Evolutionary conservation across 306 rosid species (phyloP).

Genomic region (Cicer bijugum): DNA sequence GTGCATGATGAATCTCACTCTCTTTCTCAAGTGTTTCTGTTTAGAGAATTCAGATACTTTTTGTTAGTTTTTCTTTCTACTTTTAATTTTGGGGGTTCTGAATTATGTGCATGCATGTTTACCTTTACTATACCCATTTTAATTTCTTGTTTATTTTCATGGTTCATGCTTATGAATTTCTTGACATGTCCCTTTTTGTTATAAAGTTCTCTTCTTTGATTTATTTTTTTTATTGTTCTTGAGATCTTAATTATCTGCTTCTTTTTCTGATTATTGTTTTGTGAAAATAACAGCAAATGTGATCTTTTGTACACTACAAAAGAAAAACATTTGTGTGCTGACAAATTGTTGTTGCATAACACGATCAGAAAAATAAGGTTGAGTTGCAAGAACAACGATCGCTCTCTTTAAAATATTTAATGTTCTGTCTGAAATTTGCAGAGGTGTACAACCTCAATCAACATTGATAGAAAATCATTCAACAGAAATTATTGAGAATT

Average conservation of each 20-base stretch:
- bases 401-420: too few species aligned
- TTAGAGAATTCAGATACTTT: slow-evolving; percentile 26
- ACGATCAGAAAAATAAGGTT: too few species aligned
- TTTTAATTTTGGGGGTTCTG: neutral
- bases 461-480: too few species aligned
- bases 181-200: slow-evolving; percentile 5
- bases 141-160: slow-evolving; percentile 31
- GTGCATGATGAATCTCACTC: slow-evolving; percentile 41
- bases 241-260: slow-evolving; percentile 28
- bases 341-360: too few species aligned
- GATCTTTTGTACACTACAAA: neutral
- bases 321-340: too few species aligned
- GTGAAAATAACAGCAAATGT: slow-evolving; percentile 24
- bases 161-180: slow-evolving; percentile 39
- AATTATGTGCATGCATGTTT: slow-evolving; percentile 58
- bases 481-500: neutral
- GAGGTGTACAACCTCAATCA: too few species aligned
- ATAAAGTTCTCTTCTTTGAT: slow-evolving; percentile 39
- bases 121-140: slow-evolving; percentile 34
- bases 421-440: too few species aligned
- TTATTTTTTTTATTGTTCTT: slow-evolving; percentile 22
- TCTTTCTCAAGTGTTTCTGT: neutral
- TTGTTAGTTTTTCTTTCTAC: neutral
- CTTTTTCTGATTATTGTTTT: slow-evolving; percentile 44
- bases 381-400: too few species aligned